A percentile compares a stretch with the other conserved stretches of the same genome.
Conservation (phyloP, 2,329 filamentous ascomycete species). For the Monosporascus sp. region DNA sequence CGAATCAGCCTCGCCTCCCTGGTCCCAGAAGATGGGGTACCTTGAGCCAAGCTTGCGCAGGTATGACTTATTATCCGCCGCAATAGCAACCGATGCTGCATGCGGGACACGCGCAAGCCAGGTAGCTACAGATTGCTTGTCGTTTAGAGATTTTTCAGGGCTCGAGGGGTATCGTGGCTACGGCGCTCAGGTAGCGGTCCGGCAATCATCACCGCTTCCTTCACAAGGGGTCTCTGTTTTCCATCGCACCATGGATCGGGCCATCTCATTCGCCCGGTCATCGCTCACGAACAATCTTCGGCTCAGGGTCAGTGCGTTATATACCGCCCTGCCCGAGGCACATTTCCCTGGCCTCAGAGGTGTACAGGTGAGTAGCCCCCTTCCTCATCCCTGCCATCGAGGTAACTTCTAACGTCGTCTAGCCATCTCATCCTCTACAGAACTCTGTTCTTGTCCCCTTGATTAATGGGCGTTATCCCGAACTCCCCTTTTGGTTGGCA, state of each 20-base stretch:
- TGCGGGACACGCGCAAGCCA: conserved; percentile 25
- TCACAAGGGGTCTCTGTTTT: conserved; percentile 1
- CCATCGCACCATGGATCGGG: conserved; percentile 7
- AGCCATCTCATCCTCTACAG: conserved; percentile 56
- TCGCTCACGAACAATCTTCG: conserved; percentile 28
- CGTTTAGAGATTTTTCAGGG: conserved; percentile 39
- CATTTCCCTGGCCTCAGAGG: conserved; percentile 28
- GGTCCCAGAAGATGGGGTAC: conserved; percentile 36
- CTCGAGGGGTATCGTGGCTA: conserved; percentile 26
- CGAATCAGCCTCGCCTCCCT: conserved; percentile 27
- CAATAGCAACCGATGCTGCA: conserved; percentile 23
- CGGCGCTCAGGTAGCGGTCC: conserved; percentile 3
- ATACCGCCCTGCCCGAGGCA: conserved; percentile 26
- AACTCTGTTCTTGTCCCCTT: conserved; percentile 50
- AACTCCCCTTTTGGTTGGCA: conserved; percentile 44
- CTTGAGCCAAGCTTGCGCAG: conserved; percentile 48
- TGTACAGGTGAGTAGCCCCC: conserved; percentile 39
- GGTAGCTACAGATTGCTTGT: conserved; percentile 43
- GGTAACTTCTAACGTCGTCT: conserved; percentile 37
- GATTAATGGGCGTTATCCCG: conserved; percentile 30
- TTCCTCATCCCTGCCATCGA: conserved; percentile 10
- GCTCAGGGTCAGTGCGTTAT: conserved; percentile 31
- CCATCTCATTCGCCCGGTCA: conserved; percentile 21
- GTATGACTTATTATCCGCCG: conserved; percentile 34
- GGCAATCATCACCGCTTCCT: neutral